These are phyloP conservation scores for Liriodendron chinense DNA, from an alignment of 164 flowering plant species.

Conservation along the genomic window DNA sequence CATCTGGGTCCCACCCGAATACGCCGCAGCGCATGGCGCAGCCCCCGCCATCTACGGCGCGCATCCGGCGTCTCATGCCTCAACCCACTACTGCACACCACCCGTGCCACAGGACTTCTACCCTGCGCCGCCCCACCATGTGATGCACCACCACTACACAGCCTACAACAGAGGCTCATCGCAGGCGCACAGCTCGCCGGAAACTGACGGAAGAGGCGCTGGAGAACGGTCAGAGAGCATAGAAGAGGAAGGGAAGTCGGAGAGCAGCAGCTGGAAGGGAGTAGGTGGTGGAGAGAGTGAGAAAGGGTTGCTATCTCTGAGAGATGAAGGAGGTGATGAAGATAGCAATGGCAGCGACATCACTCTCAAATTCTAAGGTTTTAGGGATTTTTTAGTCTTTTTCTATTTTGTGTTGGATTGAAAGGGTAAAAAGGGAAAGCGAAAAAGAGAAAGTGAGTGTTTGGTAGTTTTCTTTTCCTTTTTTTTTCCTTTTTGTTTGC, in stretches of 20 bases:
- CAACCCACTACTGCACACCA: slow-evolving; percentile 50
- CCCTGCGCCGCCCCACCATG: slow-evolving; percentile 43
- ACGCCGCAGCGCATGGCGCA: slow-evolving; percentile 55
- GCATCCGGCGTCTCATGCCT: slow-evolving; percentile 43
- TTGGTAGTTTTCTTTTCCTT: neutral
- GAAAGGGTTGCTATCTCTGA: slow-evolving; percentile 41
- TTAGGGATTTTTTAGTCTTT: slow-evolving; percentile 1
- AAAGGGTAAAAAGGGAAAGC: neutral
- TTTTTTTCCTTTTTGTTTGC: neutral
- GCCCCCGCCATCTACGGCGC: slow-evolving; percentile 57
- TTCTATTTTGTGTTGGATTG: neutral
- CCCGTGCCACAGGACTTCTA: slow-evolving; percentile 53
- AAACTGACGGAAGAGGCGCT: slow-evolving; percentile 41
- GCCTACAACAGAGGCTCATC: slow-evolving; percentile 37
- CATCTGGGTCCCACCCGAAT: slow-evolving; percentile 97
- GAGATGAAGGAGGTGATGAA: slow-evolving; percentile 59
- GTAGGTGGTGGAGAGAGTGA: slow-evolving; percentile 50
- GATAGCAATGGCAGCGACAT: slow-evolving; percentile 80
- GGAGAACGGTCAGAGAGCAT: slow-evolving; percentile 83
- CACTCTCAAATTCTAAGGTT: slow-evolving; percentile 68
- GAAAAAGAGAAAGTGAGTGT: neutral
- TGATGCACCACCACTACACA: slow-evolving; percentile 42
- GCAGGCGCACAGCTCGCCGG: slow-evolving; percentile 59
- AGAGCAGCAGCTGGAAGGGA: slow-evolving; percentile 78
- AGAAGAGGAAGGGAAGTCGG: slow-evolving; percentile 77